phyloP scores from a whole-genome alignment of 495 filamentous ascomycete species.

The Friedmanniomyces endolithicus region DNA sequence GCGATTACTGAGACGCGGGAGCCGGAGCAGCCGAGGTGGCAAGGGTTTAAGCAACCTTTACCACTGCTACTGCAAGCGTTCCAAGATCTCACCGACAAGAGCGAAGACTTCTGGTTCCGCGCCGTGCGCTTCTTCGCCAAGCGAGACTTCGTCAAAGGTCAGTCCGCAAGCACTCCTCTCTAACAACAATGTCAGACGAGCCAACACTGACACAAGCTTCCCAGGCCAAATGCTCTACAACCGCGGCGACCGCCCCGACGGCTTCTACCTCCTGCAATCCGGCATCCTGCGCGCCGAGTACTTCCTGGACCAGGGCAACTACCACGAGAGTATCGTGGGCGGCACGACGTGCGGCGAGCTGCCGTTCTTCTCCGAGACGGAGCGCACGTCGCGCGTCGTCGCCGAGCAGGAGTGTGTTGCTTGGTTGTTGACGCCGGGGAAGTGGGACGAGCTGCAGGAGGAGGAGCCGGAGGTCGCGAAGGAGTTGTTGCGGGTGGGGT shows the following conservation, averaged over 20 bases:
- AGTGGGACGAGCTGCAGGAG: conserved; percentile 59
- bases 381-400: conserved; percentile 71
- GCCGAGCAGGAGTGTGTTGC: conserved; percentile 69
- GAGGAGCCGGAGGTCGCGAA: conserved; percentile 61
- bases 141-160: conserved; percentile 46
- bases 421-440: conserved; percentile 60
- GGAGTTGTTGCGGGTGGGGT: conserved; percentile 68
- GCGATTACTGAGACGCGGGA: conserved; percentile 33
- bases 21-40: conserved; percentile 46
- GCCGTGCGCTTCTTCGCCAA: conserved; percentile 58
- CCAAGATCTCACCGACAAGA: conserved; percentile 64
- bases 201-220: not conserved
- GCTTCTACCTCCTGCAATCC: conserved; percentile 83
- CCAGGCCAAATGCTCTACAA: conserved; percentile 56
- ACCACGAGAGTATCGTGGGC: conserved; percentile 83
- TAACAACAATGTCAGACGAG: no score
- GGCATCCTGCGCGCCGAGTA: conserved; percentile 86
- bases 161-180: not conserved
- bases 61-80: conserved; percentile 88
- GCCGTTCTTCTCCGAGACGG: conserved; percentile 86
- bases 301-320: conserved; percentile 72
- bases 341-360: conserved; percentile 92
- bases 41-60: conserved; percentile 74
- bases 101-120: conserved; percentile 90
- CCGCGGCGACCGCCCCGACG: conserved; percentile 39